These are phyloP conservation scores for Chaetomium strumarium DNA, from an alignment of 2,329 filamentous ascomycete genomes.

Conservation along the genomic window DNA sequence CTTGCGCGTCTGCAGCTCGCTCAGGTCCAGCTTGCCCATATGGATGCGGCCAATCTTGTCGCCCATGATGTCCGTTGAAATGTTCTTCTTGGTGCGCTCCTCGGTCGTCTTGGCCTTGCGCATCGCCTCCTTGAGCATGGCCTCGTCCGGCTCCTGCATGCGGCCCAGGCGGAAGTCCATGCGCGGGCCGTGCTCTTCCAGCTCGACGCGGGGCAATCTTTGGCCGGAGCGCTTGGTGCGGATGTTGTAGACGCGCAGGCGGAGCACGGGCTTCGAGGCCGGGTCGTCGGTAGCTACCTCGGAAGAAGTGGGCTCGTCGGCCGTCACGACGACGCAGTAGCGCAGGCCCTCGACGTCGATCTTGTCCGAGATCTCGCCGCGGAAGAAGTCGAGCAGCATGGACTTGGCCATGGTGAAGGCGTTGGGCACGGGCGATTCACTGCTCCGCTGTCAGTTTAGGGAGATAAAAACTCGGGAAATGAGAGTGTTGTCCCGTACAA, in stretches of 20 bases:
- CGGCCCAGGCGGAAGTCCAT: slow-evolving; percentile 88
- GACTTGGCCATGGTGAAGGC: slow-evolving; percentile 83
- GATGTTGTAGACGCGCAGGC: slow-evolving; percentile 78
- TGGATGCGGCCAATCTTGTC: slow-evolving; percentile 96
- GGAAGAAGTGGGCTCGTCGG: slow-evolving; percentile 52
- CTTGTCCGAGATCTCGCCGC: slow-evolving; percentile 68
- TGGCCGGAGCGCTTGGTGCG: slow-evolving; percentile 81
- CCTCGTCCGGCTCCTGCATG: slow-evolving; percentile 68
- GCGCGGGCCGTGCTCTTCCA: slow-evolving; percentile 91
- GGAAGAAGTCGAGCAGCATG: slow-evolving; percentile 86
- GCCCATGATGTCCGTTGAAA: slow-evolving; percentile 82
- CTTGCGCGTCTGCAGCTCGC: slow-evolving; percentile 86
- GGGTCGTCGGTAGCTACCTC: slow-evolving; percentile 14
- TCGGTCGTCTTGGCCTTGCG: slow-evolving; percentile 69
- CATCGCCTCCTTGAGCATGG: slow-evolving; percentile 82
- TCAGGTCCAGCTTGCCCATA: slow-evolving; percentile 81
- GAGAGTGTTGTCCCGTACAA: slow-evolving; percentile 40
- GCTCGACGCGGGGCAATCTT: slow-evolving; percentile 80
- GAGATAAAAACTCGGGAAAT: background rate
- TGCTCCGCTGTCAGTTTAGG: slow-evolving; percentile 8
- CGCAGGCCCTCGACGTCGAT: slow-evolving; percentile 94
- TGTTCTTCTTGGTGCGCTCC: slow-evolving; percentile 91
- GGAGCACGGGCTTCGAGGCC: slow-evolving; percentile 48
- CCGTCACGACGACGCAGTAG: slow-evolving; percentile 78
- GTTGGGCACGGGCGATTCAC: slow-evolving; percentile 69